These are phyloP conservation scores for Penicillium canariense DNA, from an alignment of 495 filamentous ascomycete genomes.

Conservation along the genomic window DNA sequence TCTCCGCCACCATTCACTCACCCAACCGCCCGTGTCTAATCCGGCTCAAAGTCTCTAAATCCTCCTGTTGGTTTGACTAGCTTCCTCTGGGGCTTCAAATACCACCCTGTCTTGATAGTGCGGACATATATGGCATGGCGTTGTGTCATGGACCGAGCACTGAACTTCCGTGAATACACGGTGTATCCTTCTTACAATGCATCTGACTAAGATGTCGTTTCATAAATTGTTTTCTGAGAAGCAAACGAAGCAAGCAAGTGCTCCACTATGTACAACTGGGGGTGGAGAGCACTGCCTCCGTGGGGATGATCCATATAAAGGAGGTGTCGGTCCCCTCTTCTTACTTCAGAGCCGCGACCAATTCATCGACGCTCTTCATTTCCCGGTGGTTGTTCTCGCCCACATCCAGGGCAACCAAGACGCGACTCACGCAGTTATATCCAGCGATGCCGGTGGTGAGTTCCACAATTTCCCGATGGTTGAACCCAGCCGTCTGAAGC, in stretches of 20 bases:
- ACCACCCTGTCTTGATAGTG: neutral
- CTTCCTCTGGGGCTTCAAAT: neutral
- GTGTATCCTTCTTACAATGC: too few species aligned
- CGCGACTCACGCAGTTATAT: slow-evolving; percentile 85
- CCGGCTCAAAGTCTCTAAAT: neutral
- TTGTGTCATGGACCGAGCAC: neutral
- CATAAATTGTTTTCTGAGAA: too few species aligned
- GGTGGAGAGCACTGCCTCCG: neutral
- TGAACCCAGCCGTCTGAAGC: slow-evolving; percentile 51
- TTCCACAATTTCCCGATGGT: slow-evolving; percentile 62
- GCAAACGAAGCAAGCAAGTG: too few species aligned
- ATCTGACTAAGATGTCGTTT: too few species aligned
- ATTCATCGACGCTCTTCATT: slow-evolving; percentile 45
- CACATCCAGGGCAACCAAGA: slow-evolving; percentile 81
- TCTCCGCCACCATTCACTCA: too few species aligned
- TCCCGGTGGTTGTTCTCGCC: slow-evolving; percentile 43
- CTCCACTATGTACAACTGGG: neutral
- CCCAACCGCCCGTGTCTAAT: neutral
- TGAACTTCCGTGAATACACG: neutral
- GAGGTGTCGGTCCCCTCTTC: too few species aligned
- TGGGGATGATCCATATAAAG: neutral
- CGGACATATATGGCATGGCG: too few species aligned
- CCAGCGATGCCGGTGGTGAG: slow-evolving; percentile 74
- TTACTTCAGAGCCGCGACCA: slow-evolving; percentile 26
- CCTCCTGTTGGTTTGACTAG: neutral